Base-by-base conservation (phyloP, 2,329 filamentous ascomycete genomes). In the Beauveria caledonica region DNA sequence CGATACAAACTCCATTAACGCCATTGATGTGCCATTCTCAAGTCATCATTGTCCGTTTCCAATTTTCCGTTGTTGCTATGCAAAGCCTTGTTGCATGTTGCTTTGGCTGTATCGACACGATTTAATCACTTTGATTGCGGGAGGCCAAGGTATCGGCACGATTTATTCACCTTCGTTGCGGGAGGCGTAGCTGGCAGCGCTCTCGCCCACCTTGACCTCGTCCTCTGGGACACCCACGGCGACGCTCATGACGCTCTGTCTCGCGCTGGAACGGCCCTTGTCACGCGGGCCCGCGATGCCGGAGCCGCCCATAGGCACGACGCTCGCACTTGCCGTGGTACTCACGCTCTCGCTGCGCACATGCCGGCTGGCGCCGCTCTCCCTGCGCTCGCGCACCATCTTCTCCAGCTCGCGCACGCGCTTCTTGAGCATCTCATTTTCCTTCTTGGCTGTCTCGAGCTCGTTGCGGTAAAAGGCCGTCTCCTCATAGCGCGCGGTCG, bases 401-500 rank as follows among this genome's bases (percentile, higher is more conserved):
- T 78, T 76, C 72, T 88, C 86, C 11, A 88, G 72, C 48, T 88
- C 85, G 50, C 83, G 78, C 61, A 88, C 81, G 15, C 82, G 78
- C 59, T 79, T 76, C 74, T 85, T 86, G 50, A 88, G 72, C 0
- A 71, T 69, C 57, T 88, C 85, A 62, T 88, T 88, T 71, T 88
- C 86, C 51, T 78, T 76, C 72, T 86, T 87, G 44, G 83, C 81
- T 5, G 67, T 73, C 25, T 88, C 85, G 0, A 88, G 74, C 68
- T 88, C 85, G 42, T 78, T 76, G 5, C 84, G 77, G 66, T 83
- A 84, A 62, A 79, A 80, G 0, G 80, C 80, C 1, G 82, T 82
- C 70, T 88, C 85, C 64, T 87, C 85, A 68, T 85, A 86, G 13
- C 85, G 78, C 11, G 77, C 71, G 0, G 84, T 86, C 2, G 78